Percentiles rank a stretch among this genome's conserved stretches.
phyloP scores from a whole-genome alignment of 2,329 filamentous ascomycete species.

The Trichoderma aggressivum region DNA sequence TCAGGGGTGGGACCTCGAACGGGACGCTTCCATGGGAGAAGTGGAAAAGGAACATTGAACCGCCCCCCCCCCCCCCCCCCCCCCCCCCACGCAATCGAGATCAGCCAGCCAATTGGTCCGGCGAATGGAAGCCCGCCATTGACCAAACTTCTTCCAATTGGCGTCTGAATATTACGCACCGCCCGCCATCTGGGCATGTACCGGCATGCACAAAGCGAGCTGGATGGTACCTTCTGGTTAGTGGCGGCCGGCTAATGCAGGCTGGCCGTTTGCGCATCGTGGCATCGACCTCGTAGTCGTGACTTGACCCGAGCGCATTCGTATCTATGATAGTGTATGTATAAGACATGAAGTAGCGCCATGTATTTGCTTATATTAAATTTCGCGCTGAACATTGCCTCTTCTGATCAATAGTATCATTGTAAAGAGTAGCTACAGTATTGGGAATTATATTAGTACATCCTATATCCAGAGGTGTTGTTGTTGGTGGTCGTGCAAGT shows the following conservation, averaged over 20 bases:
- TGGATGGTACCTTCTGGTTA: not conserved
- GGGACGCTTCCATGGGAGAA: constrained; percentile 17
- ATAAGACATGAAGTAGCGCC: not conserved
- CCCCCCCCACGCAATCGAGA: not conserved
- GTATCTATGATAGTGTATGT: not conserved
- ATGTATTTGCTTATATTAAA: not conserved
- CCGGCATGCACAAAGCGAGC: not conserved
- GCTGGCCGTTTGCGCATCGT: not conserved
- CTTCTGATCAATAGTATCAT: not conserved
- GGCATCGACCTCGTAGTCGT: not conserved
- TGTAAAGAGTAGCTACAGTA: not conserved
- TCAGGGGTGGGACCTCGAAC: constrained; percentile 27
- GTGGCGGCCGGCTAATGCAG: constrained; percentile 5
- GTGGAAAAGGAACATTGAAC: not conserved
- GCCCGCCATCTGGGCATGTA: not conserved
- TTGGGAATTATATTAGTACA: not conserved
- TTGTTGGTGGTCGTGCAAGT: not conserved
- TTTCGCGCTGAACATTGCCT: not conserved
- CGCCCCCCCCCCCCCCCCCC: not conserved
- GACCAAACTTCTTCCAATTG: constrained; percentile 32
- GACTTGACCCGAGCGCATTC: not conserved
- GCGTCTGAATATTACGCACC: constrained; percentile 31
- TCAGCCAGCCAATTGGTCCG: not conserved
- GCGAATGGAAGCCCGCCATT: not conserved
- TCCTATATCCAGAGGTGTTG: not conserved